phyloP scores from a whole-genome alignment of 2,329 filamentous ascomycete genomes.

The Berkeleyomyces rouxiae region DNA sequence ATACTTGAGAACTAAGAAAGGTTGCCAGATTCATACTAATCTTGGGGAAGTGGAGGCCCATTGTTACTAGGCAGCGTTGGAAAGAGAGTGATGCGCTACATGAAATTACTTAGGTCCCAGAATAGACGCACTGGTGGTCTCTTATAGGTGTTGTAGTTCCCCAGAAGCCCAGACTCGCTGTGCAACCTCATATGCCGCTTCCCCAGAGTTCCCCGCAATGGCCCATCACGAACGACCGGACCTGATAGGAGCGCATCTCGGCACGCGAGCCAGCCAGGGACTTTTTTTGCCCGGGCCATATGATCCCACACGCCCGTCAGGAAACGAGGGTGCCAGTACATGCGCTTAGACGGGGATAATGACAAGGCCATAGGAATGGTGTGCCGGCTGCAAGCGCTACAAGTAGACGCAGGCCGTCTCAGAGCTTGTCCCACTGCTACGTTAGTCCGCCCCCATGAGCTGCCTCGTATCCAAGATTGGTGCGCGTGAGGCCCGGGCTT shows the following conservation, averaged over 20 bases:
- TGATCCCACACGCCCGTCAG: too few relatives aligned
- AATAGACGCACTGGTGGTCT: background rate
- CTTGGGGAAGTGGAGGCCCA: constrained; percentile 12
- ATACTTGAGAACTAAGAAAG: background rate
- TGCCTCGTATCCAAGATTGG: background rate
- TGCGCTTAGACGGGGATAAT: background rate
- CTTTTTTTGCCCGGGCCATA: too few relatives aligned
- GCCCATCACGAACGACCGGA: background rate
- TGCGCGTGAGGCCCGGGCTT: background rate
- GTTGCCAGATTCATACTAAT: constrained; percentile 1
- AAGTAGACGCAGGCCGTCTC: background rate
- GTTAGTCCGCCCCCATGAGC: background rate
- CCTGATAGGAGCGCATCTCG: constrained; percentile 1
- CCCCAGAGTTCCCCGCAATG: background rate
- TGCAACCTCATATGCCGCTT: background rate
- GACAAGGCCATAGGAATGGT: background rate
- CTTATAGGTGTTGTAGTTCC: background rate
- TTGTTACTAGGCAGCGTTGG: background rate
- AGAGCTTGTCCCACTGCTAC: background rate
- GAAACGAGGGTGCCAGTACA: background rate
- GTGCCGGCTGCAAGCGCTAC: background rate
- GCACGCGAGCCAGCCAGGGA: background rate
- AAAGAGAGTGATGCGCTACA: too few relatives aligned
- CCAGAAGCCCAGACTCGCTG: background rate
- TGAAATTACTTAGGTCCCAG: too few relatives aligned